A percentile compares a stretch with the other conserved stretches of the same genome.
These are phyloP conservation scores for Saturnispora ahearnii DNA, from an alignment of 805 yeast genomes.

Conservation along the genomic window DNA sequence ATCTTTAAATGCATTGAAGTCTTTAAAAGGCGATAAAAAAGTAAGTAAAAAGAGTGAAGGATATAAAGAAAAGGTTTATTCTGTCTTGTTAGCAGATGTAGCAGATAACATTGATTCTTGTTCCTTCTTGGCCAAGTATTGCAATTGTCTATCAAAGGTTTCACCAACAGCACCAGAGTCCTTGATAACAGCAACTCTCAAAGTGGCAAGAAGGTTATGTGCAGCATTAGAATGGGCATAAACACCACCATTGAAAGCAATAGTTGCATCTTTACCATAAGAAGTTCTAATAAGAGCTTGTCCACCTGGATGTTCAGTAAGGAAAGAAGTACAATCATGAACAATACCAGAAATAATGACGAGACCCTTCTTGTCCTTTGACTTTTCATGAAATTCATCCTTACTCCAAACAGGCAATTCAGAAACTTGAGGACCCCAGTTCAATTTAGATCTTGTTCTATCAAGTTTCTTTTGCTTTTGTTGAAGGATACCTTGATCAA, in stretches of 20 bases:
- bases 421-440: slow-evolving; percentile 68
- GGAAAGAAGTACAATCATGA: slow-evolving; percentile 61
- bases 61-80: not conserved
- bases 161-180: slow-evolving; percentile 52
- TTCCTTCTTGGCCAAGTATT: slow-evolving; percentile 20
- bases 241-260: slow-evolving; percentile 80
- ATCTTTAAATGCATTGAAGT: not conserved
- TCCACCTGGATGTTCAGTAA: slow-evolving; percentile 81
- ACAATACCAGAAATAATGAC: slow-evolving; percentile 72
- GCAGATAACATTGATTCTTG: not conserved
- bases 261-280: slow-evolving; percentile 72
- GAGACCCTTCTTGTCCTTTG: slow-evolving; percentile 45
- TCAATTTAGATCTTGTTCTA: slow-evolving; percentile 47
- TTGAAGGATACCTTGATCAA: slow-evolving; percentile 73
- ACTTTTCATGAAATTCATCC: slow-evolving; percentile 44
- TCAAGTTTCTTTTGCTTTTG: slow-evolving; percentile 77
- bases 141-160: slow-evolving; percentile 41
- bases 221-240: slow-evolving; percentile 83
- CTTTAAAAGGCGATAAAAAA: not conserved
- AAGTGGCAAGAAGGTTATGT: slow-evolving; percentile 68
- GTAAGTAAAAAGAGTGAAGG: not conserved
- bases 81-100: slow-evolving; percentile 1
- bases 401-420: slow-evolving; percentile 70
- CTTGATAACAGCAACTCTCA: slow-evolving; percentile 74
- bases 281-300: slow-evolving; percentile 62